phyloP scores from a whole-genome alignment of 805 yeast species.

The Candida tallmaniae region DNA sequence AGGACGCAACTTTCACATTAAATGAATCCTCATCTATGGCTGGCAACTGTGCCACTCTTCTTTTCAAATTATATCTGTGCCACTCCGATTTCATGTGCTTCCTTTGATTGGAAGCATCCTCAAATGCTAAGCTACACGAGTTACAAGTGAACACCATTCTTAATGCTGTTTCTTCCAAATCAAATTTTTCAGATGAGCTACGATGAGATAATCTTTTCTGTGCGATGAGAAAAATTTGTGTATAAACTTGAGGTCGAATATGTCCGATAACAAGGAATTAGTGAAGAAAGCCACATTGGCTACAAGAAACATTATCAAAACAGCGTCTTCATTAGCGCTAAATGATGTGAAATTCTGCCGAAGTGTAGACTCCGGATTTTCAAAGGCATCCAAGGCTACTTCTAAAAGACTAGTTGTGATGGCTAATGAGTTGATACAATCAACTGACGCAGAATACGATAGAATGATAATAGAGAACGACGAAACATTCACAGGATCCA shows the following conservation, averaged over 20 bases:
- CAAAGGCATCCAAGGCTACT: conserved; percentile 26
- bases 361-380: conserved; percentile 51
- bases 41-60: conserved; percentile 74
- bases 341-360: conserved; percentile 77
- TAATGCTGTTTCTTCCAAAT: background rate
- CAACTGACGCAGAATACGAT: conserved; percentile 5
- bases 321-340: conserved; percentile 65
- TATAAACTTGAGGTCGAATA: no score
- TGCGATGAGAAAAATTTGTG: no score
- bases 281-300: conserved; percentile 3
- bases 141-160: conserved; percentile 60
- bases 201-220: no score
- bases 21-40: conserved; percentile 41
- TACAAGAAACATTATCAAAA: conserved; percentile 45
- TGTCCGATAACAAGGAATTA: background rate
- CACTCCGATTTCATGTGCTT: conserved; percentile 96
- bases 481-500: conserved; percentile 21
- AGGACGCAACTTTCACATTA: conserved; percentile 21
- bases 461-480: conserved; percentile 17
- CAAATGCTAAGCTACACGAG: conserved; percentile 79
- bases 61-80: conserved; percentile 93
- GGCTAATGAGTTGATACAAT: conserved; percentile 42
- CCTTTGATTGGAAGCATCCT: conserved; percentile 79
- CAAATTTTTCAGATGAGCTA: conserved; percentile 6
- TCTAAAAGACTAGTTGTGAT: conserved; percentile 34